Base-by-base conservation (phyloP, 2,329 filamentous ascomycete genomes). In the Sporothrix variecibatus region DNA sequence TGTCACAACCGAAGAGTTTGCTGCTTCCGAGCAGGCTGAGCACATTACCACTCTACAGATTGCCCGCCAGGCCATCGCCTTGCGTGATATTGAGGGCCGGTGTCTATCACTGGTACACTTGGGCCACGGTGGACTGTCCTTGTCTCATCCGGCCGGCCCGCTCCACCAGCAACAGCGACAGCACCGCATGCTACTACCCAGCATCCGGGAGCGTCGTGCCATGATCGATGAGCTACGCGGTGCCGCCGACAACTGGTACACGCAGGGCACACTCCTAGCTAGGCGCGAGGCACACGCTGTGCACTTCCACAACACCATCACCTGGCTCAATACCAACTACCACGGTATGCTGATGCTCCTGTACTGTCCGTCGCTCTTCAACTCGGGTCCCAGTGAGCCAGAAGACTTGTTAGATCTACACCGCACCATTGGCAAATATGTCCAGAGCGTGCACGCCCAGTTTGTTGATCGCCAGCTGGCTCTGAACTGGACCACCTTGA, bases 231-330 rank as follows among this genome's bases (percentile, higher is more conserved):
- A 78, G 28, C 78, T 85, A 23, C 80, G 82, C 26, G 79, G 81
- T 7, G 81, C 84, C 28, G 84, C 85, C 26, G 84, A 85, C 71
- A 82, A 85, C 74, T 85, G 84, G 84, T 85, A 85, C 75, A 84
- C 81, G 69, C 82, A 82, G 28, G 84, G 84, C 1, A 85, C 83
- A 62, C 81, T 86, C 17, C 80, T 85, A 72, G 83, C 82, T 5
- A 82, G 83, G 0, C 79, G 82, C 67, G 83, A 84, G 58, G 79
- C 81, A 1, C 83, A 85, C 74, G 83, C 84, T 68, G 78, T 84
- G 1, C 82, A 83, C n/a, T 83, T 85, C n/a, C 84, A 85, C 74
- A 85, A 81, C 74, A 83, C 82, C 1, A 81, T 85, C 49, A 82
- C 83, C 2, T 85, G 84, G 84, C 73, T 85, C n/a, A 83, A 81